Evolutionary conservation across 176 grass and related monocot genomes (phyloP), one percentile per base, ranked within the genome.

Genomic region (Luzula sylvatica): DNA sequence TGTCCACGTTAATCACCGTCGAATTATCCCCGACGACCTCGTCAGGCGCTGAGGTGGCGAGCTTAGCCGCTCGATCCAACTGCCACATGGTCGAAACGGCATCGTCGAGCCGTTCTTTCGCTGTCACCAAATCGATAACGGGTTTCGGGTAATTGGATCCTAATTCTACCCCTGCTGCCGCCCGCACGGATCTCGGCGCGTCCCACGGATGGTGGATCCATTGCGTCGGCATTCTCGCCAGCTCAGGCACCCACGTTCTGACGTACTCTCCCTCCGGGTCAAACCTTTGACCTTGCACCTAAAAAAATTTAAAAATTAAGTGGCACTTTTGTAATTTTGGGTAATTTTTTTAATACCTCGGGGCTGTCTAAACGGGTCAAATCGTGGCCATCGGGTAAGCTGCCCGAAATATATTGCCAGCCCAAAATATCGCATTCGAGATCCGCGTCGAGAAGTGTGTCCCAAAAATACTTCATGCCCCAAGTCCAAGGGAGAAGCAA

Each of bases 391-490:
- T 95, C 88, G 75, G 88, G 88, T 46, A 95, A 81, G 38, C 78
- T 83, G 42, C 88, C 88, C 61, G 88, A 88, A 78, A 95, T 80
- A 52, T 95, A 95, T 52, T 95, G 89, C 89, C 89, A 95, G 46
- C 83, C 83, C 73, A 95, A 77, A 69, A 95, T 95, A 65, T 95
- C 89, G 32, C 73, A 84, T 65, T 95, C 89, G 50, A 95, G 57
- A 69, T 95, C 83, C 53, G 89, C 83, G 72, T 95, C 89, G 55
- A 95, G 66, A 42, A 95, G 46, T 28, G 86, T 86, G 66, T 95
- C 89, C 89, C 89, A 95, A 71, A 95, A 95, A 24, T 88, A 95
- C 42, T 95, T 95, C 76, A 95, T 84, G 11, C 89, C 89, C 89
- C 89, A 95, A 47, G 71, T 78, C 89, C 89, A 95, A 13, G 83